Base-by-base conservation (phyloP, 2,329 filamentous ascomycete genomes). In the Exophiala bonariae region DNA sequence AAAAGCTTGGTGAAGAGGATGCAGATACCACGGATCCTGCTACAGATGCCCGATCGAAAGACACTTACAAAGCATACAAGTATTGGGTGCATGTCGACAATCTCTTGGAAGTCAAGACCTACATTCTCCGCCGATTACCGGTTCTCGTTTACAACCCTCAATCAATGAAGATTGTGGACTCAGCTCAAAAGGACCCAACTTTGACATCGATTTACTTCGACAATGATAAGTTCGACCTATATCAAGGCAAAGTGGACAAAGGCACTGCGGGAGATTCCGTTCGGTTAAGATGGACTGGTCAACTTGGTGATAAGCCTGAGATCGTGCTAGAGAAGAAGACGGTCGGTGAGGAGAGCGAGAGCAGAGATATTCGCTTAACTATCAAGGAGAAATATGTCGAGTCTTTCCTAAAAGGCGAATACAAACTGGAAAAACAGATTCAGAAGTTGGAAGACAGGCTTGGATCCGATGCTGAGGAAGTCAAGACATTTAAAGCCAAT, bases 51-150 rank as follows among this genome's bases (percentile, higher is more conserved):
- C 62, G 61, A 43, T 53, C 55, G 26, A 54, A 50, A 31, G 88
- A 91, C 66, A 78, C 78, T 48, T 96, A 95, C 66, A 88, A 81
- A 16, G 89, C 90, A 3, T 83, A 92, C 70, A 96, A 96, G 70
- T 96, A 96, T 74, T 99, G 93, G 93, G 86, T 99, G 4, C 93
- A 99, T 66, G 81, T 83, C 23, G 93, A 99, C 62, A 97, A 99
- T 69, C 76, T 97, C 20, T 82, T 97, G 58, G 93, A 99, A 72
- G 89, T 97, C 66, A 96, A 97, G 78, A 97, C 93, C 4, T 84
- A 89, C 61, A 95, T 99, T 52, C 80, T 97, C 23, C 88, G 93
- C 53, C 88, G 88, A 48, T 79, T 99, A 17, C 93, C 93, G 1
- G 83, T 95, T 22, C 83, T 99, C 13, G 85, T 99, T 17, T 99